Evolutionary conservation across 1,139 yeast species (phyloP), one percentile per base, ranked within the genome.

Genomic region (Yamadazyma blattariae): DNA sequence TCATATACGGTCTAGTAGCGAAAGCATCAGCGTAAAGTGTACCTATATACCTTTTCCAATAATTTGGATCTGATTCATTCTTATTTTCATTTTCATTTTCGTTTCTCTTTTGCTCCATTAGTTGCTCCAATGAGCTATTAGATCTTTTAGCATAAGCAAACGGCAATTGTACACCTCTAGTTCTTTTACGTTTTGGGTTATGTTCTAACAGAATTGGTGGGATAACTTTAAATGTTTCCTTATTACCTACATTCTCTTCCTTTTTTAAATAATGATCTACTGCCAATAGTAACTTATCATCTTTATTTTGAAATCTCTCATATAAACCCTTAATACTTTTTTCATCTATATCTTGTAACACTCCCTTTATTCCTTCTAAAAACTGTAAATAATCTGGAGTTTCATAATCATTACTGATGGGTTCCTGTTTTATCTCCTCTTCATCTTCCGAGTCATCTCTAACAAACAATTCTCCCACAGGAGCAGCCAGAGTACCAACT

Each of bases 1-100:
- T 64, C 27, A 69, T 48, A 0, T 86, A 82, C 0, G 94, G 87
- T 33, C 96, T 63, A 0, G 95, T 87, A 8, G 95, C 89, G 86
- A 90, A 83, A 2, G 88, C 90, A 35, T 78, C 81, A 0, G 84
- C 77, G 42, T 80, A 82, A 19, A 87, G 49, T 1, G 88, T 71
- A 0, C 97, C 97, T 17, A 88, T 66, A 48, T 69, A 82, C 27
- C 59, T 50, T 21, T 45, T 46, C 67, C 68, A 61, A 25, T 40
- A n/a, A 4, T 11, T n/a, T 3, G 14, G 14, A 11, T 23, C 14
- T 5, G 9, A 23, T 3, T 20, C 29, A 2, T 51, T 35, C 27
- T 46, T 45, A 10, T 28, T 5, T 37, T 37, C 6, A 38, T 42
- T 29, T 50, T 41, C 26, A n/a, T n/a, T n/a, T n/a, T n/a, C n/a